phyloP scores from a whole-genome alignment of 2,329 filamentous ascomycete genomes.

The Aureobasidium vineae region DNA sequence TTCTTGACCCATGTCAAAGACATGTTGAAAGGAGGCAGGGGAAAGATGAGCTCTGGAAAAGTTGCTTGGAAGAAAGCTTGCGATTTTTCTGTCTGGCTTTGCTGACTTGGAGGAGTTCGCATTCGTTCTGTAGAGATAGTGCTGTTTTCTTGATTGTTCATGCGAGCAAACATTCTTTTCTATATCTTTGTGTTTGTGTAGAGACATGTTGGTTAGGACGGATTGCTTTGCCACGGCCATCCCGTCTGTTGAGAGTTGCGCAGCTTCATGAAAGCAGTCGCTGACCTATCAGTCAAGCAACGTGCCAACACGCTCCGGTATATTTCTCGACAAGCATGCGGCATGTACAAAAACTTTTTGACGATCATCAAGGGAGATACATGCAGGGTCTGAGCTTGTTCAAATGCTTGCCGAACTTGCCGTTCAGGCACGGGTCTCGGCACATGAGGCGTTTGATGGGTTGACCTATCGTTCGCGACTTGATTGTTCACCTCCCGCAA shows the following conservation, averaged over 20 bases:
- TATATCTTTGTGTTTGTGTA: not conserved
- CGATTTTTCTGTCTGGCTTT: not conserved
- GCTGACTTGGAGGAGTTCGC: not conserved
- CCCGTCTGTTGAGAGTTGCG: not conserved
- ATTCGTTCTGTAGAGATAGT: not conserved
- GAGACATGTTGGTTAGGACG: not conserved
- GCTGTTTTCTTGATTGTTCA: not conserved
- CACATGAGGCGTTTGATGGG: not conserved
- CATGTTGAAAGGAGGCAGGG: not conserved
- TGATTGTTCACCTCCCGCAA: not conserved
- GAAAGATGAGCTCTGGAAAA: not conserved
- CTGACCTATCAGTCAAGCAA: not conserved
- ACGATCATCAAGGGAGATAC: not conserved
- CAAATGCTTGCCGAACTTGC: not conserved
- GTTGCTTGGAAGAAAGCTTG: not conserved
- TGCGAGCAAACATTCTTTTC: not conserved
- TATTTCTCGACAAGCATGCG: not conserved
- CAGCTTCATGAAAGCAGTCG: not conserved
- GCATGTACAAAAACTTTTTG: not conserved
- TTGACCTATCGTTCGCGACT: not conserved
- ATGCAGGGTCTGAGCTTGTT: constrained; percentile 12
- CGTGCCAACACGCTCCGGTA: not conserved
- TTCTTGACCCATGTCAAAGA: not conserved
- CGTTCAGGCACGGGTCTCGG: not conserved
- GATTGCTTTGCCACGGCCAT: not conserved